A percentile compares a stretch with the other conserved stretches of the same genome.
Conservation (phyloP, 176 grass and related monocot species). For the Eleusine indica region DNA sequence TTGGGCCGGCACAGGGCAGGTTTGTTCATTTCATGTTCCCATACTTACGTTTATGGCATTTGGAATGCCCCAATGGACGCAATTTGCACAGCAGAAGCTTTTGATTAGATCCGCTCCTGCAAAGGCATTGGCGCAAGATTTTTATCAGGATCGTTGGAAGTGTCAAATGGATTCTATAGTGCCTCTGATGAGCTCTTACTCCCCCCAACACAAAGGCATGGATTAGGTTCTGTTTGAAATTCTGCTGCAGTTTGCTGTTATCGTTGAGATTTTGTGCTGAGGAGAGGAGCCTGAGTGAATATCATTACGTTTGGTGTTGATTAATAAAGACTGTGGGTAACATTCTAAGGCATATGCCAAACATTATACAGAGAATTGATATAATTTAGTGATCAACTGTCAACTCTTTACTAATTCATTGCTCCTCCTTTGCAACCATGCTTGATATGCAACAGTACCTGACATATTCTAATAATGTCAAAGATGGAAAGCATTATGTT, state of each 20-base stretch:
- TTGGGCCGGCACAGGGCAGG: background rate
- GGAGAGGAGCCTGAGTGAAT: background rate
- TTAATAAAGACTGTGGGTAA: background rate
- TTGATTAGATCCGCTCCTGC: background rate
- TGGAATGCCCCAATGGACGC: background rate
- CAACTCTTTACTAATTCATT: too few relatives aligned
- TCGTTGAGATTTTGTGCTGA: background rate
- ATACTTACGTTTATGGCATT: background rate
- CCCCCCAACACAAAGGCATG: background rate
- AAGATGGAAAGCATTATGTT: too few relatives aligned
- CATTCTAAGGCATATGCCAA: background rate
- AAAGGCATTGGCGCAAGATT: background rate
- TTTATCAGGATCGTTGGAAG: background rate
- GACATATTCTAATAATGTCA: background rate
- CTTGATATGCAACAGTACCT: background rate
- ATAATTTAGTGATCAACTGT: too few relatives aligned
- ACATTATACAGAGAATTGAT: too few relatives aligned
- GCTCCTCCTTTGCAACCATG: too few relatives aligned
- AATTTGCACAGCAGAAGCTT: background rate
- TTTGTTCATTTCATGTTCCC: background rate
- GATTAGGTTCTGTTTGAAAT: background rate
- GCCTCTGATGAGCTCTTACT: background rate
- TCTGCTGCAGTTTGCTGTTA: background rate
- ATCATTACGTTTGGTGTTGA: too few relatives aligned
- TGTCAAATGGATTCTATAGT: background rate